These are phyloP conservation scores for Lobulomyces angularis DNA, from an alignment of 192 early-diverging fungal genomes.

Conservation along the genomic window DNA sequence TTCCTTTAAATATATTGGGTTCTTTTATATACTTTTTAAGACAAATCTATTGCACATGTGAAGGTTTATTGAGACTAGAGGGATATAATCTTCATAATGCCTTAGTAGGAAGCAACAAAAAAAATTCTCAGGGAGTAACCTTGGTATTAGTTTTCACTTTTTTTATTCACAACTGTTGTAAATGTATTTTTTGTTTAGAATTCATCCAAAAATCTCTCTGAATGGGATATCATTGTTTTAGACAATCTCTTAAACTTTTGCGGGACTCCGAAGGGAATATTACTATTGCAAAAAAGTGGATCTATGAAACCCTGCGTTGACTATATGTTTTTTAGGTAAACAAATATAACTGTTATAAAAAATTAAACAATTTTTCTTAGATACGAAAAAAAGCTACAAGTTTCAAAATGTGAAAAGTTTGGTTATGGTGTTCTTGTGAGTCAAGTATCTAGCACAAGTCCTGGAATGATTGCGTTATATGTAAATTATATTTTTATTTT, in stretches of 20 bases:
- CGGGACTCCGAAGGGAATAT: constrained; percentile 32
- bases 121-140: too few species aligned
- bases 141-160: too few species aligned
- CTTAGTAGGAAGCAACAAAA: constrained; percentile 13
- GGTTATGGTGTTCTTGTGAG: constrained; percentile 39
- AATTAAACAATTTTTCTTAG: constrained; percentile 9
- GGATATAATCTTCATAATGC: constrained; percentile 16
- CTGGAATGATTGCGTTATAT: constrained; percentile 30
- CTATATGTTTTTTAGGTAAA: constrained; percentile 32
- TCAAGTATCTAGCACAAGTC: constrained; percentile 27
- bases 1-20: constrained; percentile 15
- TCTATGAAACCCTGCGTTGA: constrained; percentile 26
- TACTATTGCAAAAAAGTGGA: constrained; percentile 25
- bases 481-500: too few species aligned
- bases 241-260: constrained; percentile 42
- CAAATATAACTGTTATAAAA: not conserved
- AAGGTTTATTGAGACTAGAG: constrained; percentile 23
- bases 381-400: constrained; percentile 40
- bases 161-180: too few species aligned
- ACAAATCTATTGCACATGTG: constrained; percentile 33
- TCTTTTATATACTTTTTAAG: constrained; percentile 31
- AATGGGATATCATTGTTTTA: constrained; percentile 22
- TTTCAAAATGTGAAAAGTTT: constrained; percentile 40
- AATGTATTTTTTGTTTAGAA: too few species aligned
- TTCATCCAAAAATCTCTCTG: too few species aligned